These are phyloP conservation scores for Whalleya microplaca DNA, from an alignment of 2,329 filamentous ascomycete genomes.

Conservation along the genomic window DNA sequence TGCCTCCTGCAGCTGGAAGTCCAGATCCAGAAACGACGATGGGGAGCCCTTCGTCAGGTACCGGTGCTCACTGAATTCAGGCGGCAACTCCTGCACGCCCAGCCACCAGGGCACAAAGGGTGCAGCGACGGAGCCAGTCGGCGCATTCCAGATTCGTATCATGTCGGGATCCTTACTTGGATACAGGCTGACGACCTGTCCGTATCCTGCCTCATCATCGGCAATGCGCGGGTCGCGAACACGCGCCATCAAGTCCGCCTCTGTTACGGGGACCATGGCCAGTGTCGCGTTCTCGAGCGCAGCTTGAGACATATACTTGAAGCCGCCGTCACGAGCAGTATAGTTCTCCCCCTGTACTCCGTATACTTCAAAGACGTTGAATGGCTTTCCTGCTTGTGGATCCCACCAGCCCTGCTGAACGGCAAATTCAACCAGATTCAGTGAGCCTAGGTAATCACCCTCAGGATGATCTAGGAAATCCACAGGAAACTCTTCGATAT, in stretches of 20 bases:
- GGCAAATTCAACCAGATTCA: conserved; percentile 33
- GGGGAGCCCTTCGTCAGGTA: conserved; percentile 35
- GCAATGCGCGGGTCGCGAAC: conserved; percentile 33
- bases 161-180: conserved; percentile 26
- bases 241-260: conserved; percentile 48
- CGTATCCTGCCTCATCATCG: conserved; percentile 36
- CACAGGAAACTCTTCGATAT: conserved; percentile 34
- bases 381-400: conserved; percentile 23
- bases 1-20: conserved; percentile 35
- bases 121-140: conserved; percentile 32
- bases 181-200: conserved; percentile 32
- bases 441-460: conserved; percentile 30
- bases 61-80: conserved; percentile 35
- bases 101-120: conserved; percentile 37
- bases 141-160: conserved; percentile 32
- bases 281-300: conserved; percentile 30
- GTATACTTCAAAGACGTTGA: conserved; percentile 35
- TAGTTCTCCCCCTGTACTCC: conserved; percentile 26
- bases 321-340: conserved; percentile 32
- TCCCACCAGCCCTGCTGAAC: conserved; percentile 35
- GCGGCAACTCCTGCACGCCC: conserved; percentile 27
- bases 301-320: conserved; percentile 38
- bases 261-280: conserved; percentile 52
- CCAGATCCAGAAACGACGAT: conserved; percentile 30
- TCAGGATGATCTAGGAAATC: conserved; percentile 27